These are phyloP conservation scores for Trichoderma asperellum DNA, from an alignment of 2,329 filamentous ascomycete species.

Conservation along the genomic window DNA sequence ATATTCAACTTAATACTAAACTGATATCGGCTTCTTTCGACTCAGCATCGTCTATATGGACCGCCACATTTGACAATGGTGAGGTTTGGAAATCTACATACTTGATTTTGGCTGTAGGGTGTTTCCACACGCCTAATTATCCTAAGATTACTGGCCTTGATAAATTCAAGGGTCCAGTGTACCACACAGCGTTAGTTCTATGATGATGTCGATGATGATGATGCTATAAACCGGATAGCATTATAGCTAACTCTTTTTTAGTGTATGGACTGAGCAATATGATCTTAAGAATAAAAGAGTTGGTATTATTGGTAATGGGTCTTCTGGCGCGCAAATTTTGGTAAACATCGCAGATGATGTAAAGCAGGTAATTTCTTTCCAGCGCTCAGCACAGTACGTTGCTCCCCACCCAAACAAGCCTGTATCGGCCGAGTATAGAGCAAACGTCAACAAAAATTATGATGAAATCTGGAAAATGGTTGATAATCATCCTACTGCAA, in stretches of 20 bases:
- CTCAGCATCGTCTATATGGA: not conserved
- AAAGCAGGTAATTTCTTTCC: conserved; percentile 7
- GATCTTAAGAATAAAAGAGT: not conserved
- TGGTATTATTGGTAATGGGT: conserved; percentile 8
- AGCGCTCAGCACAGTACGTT: not conserved
- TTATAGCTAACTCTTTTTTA: not conserved
- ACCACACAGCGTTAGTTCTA: not conserved
- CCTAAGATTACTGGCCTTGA: not conserved
- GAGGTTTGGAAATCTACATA: not conserved
- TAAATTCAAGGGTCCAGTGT: not conserved
- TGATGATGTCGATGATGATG: not conserved
- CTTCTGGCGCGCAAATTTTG: not conserved
- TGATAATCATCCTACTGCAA: not conserved
- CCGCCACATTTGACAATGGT: not conserved
- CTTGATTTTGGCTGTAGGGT: not conserved
- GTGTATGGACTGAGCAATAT: not conserved
- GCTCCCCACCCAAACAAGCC: not conserved
- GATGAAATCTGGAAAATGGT: not conserved
- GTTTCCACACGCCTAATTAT: not conserved
- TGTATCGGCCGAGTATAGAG: not conserved
- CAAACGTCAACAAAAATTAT: conserved; percentile 3
- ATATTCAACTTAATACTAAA: not conserved
- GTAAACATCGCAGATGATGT: not conserved
- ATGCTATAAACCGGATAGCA: not conserved
- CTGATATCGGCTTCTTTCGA: not conserved